phyloP scores from a whole-genome alignment of 1,284 basidiomycete genomes.

The Stygiomarasmius scandens region DNA sequence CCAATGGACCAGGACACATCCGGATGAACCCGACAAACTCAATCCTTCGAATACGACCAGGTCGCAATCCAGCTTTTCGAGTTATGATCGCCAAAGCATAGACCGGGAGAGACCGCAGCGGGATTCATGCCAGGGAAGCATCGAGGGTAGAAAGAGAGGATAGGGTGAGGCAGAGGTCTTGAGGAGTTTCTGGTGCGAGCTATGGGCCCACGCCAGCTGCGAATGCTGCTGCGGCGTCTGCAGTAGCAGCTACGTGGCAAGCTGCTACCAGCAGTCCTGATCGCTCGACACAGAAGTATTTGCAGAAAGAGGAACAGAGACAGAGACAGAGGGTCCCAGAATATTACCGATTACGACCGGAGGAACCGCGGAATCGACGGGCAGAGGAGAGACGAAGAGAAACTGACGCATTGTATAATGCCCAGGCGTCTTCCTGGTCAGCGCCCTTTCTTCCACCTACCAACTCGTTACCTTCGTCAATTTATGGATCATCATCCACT shows the following conservation, averaged over 20 bases:
- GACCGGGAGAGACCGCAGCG: constrained; percentile 18
- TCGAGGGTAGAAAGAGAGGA: background rate
- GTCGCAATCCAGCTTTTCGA: background rate
- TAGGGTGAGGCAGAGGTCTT: background rate
- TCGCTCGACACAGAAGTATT: constrained; percentile 19
- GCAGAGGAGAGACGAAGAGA: constrained; percentile 30
- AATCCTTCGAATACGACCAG: background rate
- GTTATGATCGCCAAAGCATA: background rate
- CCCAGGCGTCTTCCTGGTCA: background rate
- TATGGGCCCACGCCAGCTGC: background rate
- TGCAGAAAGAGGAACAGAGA: constrained; percentile 34
- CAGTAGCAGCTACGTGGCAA: constrained; percentile 25
- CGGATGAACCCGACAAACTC: constrained; percentile 18
- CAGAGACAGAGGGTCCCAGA: constrained; percentile 28
- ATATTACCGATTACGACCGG: constrained; percentile 22
- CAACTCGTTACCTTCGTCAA: constrained; percentile 12
- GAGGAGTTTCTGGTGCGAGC: background rate
- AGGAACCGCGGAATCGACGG: constrained; percentile 36
- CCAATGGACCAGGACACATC: constrained; percentile 44
- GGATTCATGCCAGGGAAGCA: constrained; percentile 21
- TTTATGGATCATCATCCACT: constrained; percentile 11
- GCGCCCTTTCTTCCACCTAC: background rate
- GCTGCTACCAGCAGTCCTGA: constrained; percentile 20
- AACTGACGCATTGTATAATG: background rate
- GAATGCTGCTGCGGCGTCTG: constrained; percentile 2